Conservation (phyloP, 257 asterid species). For the Nicotiana attenuata region DNA sequence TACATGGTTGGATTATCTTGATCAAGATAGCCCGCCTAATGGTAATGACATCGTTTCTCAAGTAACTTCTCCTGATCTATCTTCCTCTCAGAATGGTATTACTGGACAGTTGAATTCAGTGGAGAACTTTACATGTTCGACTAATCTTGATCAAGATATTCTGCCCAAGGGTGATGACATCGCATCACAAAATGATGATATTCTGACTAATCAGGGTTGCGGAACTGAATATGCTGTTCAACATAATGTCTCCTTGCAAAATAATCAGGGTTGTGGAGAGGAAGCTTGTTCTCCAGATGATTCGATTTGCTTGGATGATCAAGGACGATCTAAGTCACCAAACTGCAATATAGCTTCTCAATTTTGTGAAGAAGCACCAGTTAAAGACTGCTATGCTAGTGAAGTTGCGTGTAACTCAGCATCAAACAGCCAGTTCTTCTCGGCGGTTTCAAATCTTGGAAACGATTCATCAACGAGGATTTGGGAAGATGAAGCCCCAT, state of each 20-base stretch:
- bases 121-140: conserved; percentile 51
- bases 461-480: conserved; percentile 20
- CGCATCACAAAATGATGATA: conserved; percentile 29
- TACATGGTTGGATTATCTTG: conserved; percentile 66
- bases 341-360: conserved; percentile 26
- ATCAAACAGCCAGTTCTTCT: conserved; percentile 28
- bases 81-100: conserved; percentile 24
- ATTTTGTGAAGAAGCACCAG: conserved; percentile 14
- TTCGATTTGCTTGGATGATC: conserved; percentile 21
- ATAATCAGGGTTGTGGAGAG: conserved; percentile 19
- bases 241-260: conserved; percentile 22
- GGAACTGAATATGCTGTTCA: conserved; percentile 35
- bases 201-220: conserved; percentile 25
- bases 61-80: conserved; percentile 18
- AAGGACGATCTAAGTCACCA: conserved; percentile 25
- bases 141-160: conserved; percentile 37
- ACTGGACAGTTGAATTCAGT: conserved; percentile 19
- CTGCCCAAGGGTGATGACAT: conserved; percentile 23
- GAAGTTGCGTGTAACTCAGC: conserved; percentile 26
- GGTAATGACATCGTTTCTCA: conserved; percentile 23
- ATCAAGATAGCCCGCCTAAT: conserved; percentile 25
- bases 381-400: conserved; percentile 23
- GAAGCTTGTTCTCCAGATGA: conserved; percentile 23
- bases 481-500: conserved; percentile 35
- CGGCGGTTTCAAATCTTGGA: conserved; percentile 28